Percentiles rank a stretch among this genome's conserved stretches.
Evolutionary conservation across 1,284 basidiomycete species (phyloP).

Genomic region (Tetrapyrgos nigripes): DNA sequence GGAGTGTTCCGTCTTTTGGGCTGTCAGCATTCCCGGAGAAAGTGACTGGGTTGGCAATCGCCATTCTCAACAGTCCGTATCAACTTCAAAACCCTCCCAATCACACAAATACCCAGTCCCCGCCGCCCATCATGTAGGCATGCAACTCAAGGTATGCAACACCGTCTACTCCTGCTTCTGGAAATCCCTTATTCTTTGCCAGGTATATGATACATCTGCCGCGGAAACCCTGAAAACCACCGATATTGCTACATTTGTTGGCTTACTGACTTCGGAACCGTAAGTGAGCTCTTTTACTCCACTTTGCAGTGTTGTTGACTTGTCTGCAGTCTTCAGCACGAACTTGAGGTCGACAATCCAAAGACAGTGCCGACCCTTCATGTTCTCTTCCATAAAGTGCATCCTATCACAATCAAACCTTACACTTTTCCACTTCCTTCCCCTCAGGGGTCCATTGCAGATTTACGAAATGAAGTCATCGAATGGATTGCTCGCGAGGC

Average conservation of each 20-base stretch:
- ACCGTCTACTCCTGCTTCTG: neutral
- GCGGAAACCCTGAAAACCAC: constrained; percentile 59
- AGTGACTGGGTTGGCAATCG: constrained; percentile 48
- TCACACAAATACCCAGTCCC: constrained; percentile 71
- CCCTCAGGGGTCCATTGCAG: constrained; percentile 16
- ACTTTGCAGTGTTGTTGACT: constrained; percentile 11
- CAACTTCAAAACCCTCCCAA: constrained; percentile 33
- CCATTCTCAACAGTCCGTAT: neutral
- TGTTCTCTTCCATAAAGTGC: constrained; percentile 59
- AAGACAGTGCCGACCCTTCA: constrained; percentile 69
- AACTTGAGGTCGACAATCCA: constrained; percentile 41
- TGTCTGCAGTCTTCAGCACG: constrained; percentile 38
- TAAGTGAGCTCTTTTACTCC: constrained; percentile 40
- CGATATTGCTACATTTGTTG: constrained; percentile 69
- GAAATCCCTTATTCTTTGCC: neutral
- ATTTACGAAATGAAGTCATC: constrained; percentile 60
- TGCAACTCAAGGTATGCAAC: constrained; percentile 72
- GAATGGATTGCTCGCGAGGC: constrained; percentile 74
- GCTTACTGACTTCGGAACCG: constrained; percentile 70
- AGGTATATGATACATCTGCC: constrained; percentile 62
- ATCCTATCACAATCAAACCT: constrained; percentile 43
- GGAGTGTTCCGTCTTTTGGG: constrained; percentile 72
- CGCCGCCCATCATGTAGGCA: constrained; percentile 60
- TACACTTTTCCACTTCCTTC: constrained; percentile 39
- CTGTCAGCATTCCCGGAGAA: constrained; percentile 72